Evolutionary conservation across 2,329 filamentous ascomycete species (phyloP), one percentile per base, ranked within the genome.

Genomic region (Aspergillus ochraceus): DNA sequence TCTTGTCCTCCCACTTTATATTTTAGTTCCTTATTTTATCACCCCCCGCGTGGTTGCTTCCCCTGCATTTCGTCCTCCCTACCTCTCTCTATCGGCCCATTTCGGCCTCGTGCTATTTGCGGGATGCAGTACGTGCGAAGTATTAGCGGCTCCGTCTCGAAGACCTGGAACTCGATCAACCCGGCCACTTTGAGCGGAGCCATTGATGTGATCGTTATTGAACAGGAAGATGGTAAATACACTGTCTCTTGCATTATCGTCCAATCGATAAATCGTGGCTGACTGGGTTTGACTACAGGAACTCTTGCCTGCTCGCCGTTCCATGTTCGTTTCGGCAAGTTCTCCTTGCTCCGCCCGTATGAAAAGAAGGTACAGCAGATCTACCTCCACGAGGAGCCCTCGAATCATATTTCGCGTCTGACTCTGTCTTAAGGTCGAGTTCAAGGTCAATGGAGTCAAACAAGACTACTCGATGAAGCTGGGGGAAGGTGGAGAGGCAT

Each of bases 161-260:
- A 95, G 80, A 94, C 95, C 77, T 99, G 95, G 95, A 99, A 99
- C 79, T 97, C 93, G 26, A 96, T 99, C 83, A 99, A 99, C 77
- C 95, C 95, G 54, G 92, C 95, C 49, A 99, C 95, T 12, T 86
- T 99, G 59, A 97, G 92, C 80, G 95, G 95, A 72, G 95, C 95
- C 72, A 98, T 99, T 80, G 95, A 99, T 83, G 94, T 98, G 68
- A 97, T 99, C 68, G 94, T 99, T 57, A 92, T 99, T 60, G 92
- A 99, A 78, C 92, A 96, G 68, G 91, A 94, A 74, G 95, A 99
- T 83, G 95, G 91, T 80, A 83, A 81, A 74, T 55, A 6, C 22
- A 17, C 1, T 22, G 39, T 30, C 11, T 32, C 20, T 9, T 17
- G 11, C 8, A 10, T 30, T n/a, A 2, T 47, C n/a, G 12, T 6